Base-by-base conservation (phyloP, 2,329 filamentous ascomycete genomes). In the Neocatenulostroma microsporum region DNA sequence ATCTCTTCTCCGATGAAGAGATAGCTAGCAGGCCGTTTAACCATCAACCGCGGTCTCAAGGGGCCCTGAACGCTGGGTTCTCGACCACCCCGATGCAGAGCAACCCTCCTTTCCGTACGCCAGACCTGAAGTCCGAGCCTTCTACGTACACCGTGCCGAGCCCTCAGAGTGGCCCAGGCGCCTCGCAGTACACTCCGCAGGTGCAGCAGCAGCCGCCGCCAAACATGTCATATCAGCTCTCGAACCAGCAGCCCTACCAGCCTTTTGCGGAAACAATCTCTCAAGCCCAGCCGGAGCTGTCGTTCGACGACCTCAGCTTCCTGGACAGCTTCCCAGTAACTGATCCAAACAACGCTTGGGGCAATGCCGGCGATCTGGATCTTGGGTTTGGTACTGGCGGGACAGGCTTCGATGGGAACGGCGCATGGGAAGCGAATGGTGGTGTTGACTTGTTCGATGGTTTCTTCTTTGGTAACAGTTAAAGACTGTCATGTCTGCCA, bases 401-500 rank as follows among this genome's bases (percentile, higher is more conserved):
- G 11, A 42, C 48, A 15, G 48, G 46, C 11, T 46, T 45, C 31
- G 50, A 47, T 32, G 36, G 44, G 24, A 63, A 62, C 31, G 62
- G 62, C 5, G 66, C 78, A 53, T 69, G 76, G 50, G 76, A 81
- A 47, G 79, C 48, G 10, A 49, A 46, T 29, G 48, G 49, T 3
- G 47, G 48, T 27, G 46, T 67, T 23, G 67, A 71, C 54, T 42
- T 70, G 10, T 84, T 85, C 58, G 80, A 84, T 53, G 76, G 77
- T 0, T 84, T 84, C 55, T 83, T 82, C 63, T 82, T 83, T 55
- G 78, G 79, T 1, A 72, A 71, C 54, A 13, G 56, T n/a, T n/a
- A n/a, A n/a, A n/a, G n/a, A n/a, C n/a, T n/a, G n/a, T n/a, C n/a
- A n/a, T n/a, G n/a, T n/a, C n/a, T n/a, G n/a, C n/a, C n/a, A n/a